phyloP scores from a whole-genome alignment of 306 rosid species.

The Macrotyloma uniflorum region DNA sequence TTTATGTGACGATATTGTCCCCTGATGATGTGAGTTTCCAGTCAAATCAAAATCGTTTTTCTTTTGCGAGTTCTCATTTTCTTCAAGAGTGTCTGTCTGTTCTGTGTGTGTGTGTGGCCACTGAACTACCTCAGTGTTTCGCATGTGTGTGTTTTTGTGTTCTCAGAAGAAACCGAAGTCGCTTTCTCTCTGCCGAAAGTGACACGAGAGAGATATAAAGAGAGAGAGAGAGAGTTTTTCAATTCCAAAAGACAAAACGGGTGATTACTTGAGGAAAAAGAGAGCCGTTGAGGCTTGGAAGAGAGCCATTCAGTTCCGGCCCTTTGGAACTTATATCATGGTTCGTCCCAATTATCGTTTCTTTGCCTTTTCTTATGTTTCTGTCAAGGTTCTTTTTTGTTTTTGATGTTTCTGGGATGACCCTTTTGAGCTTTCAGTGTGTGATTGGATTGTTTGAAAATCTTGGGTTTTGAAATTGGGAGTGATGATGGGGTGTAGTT shows the following conservation, averaged over 20 bases:
- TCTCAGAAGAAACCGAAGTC: background rate
- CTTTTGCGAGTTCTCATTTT: slow-evolving; percentile 7
- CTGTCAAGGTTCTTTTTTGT: background rate
- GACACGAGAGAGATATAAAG: background rate
- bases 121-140: slow-evolving; percentile 18
- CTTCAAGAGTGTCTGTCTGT: background rate
- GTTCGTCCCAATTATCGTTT: slow-evolving; percentile 36
- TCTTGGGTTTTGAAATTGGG: slow-evolving; percentile 14
- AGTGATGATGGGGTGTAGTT: slow-evolving; percentile 34
- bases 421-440: slow-evolving; percentile 31
- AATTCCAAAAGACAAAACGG: slow-evolving; percentile 36
- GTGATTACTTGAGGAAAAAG: slow-evolving; percentile 45
- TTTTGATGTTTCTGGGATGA: background rate
- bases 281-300: slow-evolving; percentile 51
- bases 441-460: slow-evolving; percentile 17
- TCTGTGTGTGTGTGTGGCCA: background rate
- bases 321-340: slow-evolving; percentile 41
- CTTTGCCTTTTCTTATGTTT: background rate
- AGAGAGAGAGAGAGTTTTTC: background rate
- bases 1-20: slow-evolving; percentile 21
- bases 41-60: slow-evolving; percentile 33
- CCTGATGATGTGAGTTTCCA: slow-evolving; percentile 21
- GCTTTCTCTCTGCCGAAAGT: background rate
- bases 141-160: slow-evolving; percentile 10
- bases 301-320: slow-evolving; percentile 33